Conservation (phyloP, 805 yeast species). For the Millerago galiae region DNA sequence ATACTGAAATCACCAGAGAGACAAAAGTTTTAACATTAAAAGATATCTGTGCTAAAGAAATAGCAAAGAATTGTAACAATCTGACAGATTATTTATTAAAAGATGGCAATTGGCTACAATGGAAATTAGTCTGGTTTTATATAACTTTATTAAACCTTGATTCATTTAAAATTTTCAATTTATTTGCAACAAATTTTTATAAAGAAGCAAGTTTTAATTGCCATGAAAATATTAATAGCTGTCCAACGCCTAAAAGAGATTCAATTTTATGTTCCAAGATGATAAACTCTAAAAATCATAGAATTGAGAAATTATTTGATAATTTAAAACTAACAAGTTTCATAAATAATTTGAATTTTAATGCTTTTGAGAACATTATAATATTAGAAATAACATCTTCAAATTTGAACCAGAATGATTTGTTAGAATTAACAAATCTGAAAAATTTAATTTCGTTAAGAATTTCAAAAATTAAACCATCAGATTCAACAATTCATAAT, state of each 20-base stretch:
- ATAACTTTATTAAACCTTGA: conserved; percentile 26
- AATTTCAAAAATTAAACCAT: conserved; percentile 7
- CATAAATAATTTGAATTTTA: conserved; percentile 10
- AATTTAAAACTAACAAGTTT: conserved; percentile 18
- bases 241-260: conserved; percentile 12
- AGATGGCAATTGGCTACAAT: conserved; percentile 20
- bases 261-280: conserved; percentile 14
- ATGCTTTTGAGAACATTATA: conserved; percentile 12
- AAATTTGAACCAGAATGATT: conserved; percentile 11
- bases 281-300: conserved; percentile 22
- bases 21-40: conserved; percentile 16
- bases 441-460: conserved; percentile 15
- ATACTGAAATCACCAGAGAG: not conserved
- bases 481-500: conserved; percentile 16
- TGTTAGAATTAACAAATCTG: conserved; percentile 15
- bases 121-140: conserved; percentile 29
- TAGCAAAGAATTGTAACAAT: conserved; percentile 21
- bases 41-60: conserved; percentile 17
- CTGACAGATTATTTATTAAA: conserved; percentile 20
- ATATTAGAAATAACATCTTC: conserved; percentile 15
- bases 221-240: conserved; percentile 10
- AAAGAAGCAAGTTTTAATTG: conserved; percentile 12
- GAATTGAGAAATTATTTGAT: conserved; percentile 29
- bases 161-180: conserved; percentile 22
- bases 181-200: conserved; percentile 24